Conservation (phyloP, 192 early-diverging fungal genomes). For the Coemansia interrupta region DNA sequence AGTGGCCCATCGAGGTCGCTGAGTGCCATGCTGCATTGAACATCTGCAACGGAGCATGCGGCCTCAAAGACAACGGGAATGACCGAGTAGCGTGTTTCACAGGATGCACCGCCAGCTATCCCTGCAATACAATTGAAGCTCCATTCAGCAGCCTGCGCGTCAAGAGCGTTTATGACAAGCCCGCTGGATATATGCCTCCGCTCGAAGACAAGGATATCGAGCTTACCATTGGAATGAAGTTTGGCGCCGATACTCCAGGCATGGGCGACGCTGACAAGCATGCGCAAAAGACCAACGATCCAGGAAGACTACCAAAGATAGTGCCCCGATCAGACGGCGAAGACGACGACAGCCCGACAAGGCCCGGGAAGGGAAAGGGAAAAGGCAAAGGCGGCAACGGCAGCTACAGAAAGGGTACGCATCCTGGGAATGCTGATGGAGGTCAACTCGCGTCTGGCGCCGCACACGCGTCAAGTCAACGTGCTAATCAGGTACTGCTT, state of each 20-base stretch:
- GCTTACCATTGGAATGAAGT: constrained; percentile 51
- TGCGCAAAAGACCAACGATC: constrained; percentile 18
- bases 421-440: not conserved
- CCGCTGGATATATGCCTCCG: constrained; percentile 39
- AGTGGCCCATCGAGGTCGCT: constrained; percentile 40
- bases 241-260: constrained; percentile 19
- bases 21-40: constrained; percentile 43
- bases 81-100: constrained; percentile 32
- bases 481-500: too few species aligned
- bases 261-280: constrained; percentile 7
- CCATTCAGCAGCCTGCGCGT: constrained; percentile 44
- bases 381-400: constrained; percentile 2
- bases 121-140: constrained; percentile 37
- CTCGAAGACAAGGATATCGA: constrained; percentile 41
- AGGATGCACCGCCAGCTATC: constrained; percentile 34
- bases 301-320: constrained; percentile 33
- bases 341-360: not conserved
- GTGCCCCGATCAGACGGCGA: constrained; percentile 22
- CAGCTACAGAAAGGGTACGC: constrained; percentile 2
- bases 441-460: constrained; percentile 1
- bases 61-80: constrained; percentile 13
- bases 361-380: constrained; percentile 2
- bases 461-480: not conserved
- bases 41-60: constrained; percentile 31
- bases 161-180: constrained; percentile 26